Conservation (phyloP, 805 yeast genomes). For the Wickerhamomyces alni region DNA sequence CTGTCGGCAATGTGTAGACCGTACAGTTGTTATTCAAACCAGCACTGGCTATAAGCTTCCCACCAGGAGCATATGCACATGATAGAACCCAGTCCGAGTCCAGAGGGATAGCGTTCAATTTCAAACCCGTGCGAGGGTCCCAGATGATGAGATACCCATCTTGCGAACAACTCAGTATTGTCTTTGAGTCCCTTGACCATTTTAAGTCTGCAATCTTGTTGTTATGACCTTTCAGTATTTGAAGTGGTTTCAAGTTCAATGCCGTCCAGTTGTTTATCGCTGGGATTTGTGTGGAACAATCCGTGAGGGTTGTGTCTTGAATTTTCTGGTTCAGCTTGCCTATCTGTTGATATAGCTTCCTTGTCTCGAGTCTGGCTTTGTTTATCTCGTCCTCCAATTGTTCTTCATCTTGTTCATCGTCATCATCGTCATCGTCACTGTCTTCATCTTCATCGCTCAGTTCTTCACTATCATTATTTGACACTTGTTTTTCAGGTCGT, state of each 20-base stretch:
- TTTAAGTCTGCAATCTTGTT: conserved; percentile 64
- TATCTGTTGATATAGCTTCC: conserved; percentile 42
- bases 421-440: background rate
- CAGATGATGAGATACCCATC: conserved; percentile 83
- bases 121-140: conserved; percentile 72
- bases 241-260: conserved; percentile 30
- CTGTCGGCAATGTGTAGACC: conserved; percentile 42
- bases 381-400: conserved; percentile 14
- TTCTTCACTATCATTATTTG: no score
- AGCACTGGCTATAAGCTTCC: conserved; percentile 65
- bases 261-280: conserved; percentile 7
- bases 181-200: conserved; percentile 62
- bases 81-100: conserved; percentile 77
- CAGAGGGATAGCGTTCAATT: conserved; percentile 62
- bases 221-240: conserved; percentile 48
- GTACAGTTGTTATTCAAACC: conserved; percentile 81
- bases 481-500: no score
- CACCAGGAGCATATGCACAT: conserved; percentile 67
- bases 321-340: conserved; percentile 35
- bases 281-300: conserved; percentile 27
- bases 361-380: conserved; percentile 39
- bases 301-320: conserved; percentile 39
- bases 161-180: conserved; percentile 68
- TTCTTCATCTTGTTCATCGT: background rate
- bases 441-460: no score